phyloP scores from a whole-genome alignment of 2,329 filamentous ascomycete genomes.

The Colletotrichum kahawae region DNA sequence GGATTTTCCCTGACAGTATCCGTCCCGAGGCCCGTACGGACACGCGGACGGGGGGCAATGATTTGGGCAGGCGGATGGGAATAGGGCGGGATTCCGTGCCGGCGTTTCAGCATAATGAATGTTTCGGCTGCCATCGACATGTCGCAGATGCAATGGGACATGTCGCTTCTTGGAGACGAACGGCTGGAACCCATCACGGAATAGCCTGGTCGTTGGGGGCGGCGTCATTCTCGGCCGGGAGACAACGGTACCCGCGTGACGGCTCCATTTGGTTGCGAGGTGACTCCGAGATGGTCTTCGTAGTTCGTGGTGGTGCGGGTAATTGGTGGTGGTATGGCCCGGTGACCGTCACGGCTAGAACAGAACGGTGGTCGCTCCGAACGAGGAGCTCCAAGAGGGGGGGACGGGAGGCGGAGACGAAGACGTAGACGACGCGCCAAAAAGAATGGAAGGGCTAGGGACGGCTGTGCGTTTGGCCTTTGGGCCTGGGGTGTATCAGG shows the following conservation, averaged over 20 bases:
- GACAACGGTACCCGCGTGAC: neutral
- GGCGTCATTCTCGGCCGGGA: neutral
- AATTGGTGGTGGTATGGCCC: neutral
- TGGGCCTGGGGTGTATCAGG: conserved; percentile 7
- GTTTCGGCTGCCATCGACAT: neutral
- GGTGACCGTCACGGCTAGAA: neutral
- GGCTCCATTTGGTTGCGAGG: neutral
- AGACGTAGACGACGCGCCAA: neutral
- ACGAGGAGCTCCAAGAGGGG: neutral
- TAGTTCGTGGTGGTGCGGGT: neutral
- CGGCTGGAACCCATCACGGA: neutral
- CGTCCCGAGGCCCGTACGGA: neutral
- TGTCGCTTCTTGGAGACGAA: neutral
- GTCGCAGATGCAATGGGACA: conserved; percentile 6
- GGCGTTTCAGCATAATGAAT: neutral
- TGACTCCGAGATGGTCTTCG: neutral
- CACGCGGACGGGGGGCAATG: neutral
- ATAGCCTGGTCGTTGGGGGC: neutral
- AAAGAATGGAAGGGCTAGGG: neutral
- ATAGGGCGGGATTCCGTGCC: neutral
- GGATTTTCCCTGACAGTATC: neutral
- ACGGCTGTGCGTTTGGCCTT: neutral
- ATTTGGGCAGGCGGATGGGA: neutral
- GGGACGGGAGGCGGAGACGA: neutral
- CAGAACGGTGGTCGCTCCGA: neutral